A percentile compares a stretch with the other conserved stretches of the same genome.
These are phyloP conservation scores for Aureobasidium sp. DNA, from an alignment of 2,329 filamentous ascomycete genomes.

Conservation along the genomic window DNA sequence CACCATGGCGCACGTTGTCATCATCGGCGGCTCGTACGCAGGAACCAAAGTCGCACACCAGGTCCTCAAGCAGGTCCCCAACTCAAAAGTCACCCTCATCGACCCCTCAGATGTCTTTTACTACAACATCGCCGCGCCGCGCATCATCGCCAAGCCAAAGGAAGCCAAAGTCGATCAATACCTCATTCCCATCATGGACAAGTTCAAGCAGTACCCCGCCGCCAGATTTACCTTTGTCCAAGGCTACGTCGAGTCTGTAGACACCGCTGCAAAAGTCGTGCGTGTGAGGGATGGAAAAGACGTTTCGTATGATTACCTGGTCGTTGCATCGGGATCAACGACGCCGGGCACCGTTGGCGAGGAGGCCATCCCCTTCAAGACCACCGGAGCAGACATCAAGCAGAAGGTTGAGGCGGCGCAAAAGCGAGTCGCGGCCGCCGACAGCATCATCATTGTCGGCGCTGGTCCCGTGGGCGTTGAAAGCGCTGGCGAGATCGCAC, in stretches of 20 bases:
- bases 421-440: background rate
- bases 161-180: slow-evolving; percentile 6
- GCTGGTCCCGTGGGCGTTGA: slow-evolving; percentile 8
- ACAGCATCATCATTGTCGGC: slow-evolving; percentile 6
- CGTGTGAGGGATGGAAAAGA: slow-evolving; percentile 28
- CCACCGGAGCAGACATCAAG: slow-evolving; percentile 4
- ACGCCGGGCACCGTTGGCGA: slow-evolving; percentile 24
- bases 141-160: slow-evolving; percentile 12
- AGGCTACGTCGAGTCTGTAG: slow-evolving; percentile 40
- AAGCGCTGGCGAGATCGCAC: slow-evolving; percentile 7
- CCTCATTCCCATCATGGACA: slow-evolving; percentile 32
- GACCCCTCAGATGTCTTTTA: slow-evolving; percentile 14
- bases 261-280: slow-evolving; percentile 35
- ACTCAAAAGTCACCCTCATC: slow-evolving; percentile 7
- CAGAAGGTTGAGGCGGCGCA: slow-evolving; percentile 5
- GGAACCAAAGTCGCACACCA: slow-evolving; percentile 12
- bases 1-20: slow-evolving; percentile 6
- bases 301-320: slow-evolving; percentile 42
- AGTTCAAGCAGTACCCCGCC: slow-evolving; percentile 39
- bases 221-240: slow-evolving; percentile 44
- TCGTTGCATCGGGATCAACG: slow-evolving; percentile 45
- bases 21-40: slow-evolving; percentile 11
- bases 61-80: background rate
- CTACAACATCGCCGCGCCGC: slow-evolving; percentile 10
- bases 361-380: slow-evolving; percentile 15